A percentile compares a stretch with the other conserved stretches of the same genome.
Conservation (phyloP, 2,329 filamentous ascomycete species). For the Aspergillus bombycis region DNA sequence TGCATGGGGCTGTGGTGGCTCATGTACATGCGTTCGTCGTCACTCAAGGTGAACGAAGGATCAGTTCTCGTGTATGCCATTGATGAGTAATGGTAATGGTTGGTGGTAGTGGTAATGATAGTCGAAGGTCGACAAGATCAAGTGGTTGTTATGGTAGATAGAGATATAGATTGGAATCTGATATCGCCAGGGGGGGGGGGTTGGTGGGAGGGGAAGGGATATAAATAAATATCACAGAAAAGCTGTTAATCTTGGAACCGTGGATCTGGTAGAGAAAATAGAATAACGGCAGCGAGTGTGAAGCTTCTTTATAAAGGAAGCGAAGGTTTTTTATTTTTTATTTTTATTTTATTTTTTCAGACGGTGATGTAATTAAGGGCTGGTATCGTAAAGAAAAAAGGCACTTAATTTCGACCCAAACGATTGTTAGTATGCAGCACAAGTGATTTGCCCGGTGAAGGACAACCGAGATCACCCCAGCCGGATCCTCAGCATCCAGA, state of each 20-base stretch:
- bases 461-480: slow-evolving; percentile 29
- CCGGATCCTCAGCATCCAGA: slow-evolving; percentile 27
- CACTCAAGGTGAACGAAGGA: slow-evolving; percentile 14
- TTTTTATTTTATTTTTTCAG: not conserved
- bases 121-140: not conserved
- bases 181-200: not conserved
- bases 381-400: not conserved
- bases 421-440: not conserved
- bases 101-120: not conserved
- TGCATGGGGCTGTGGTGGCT: slow-evolving; percentile 16
- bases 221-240: slow-evolving; percentile 3
- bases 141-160: not conserved
- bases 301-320: slow-evolving; percentile 17
- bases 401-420: slow-evolving; percentile 1
- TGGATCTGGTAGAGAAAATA: slow-evolving; percentile 16
- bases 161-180: not conserved
- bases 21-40: slow-evolving; percentile 21
- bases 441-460: slow-evolving; percentile 18
- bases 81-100: slow-evolving; percentile 1
- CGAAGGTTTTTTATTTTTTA: not conserved
- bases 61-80: slow-evolving; percentile 18
- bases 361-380: slow-evolving; percentile 18
- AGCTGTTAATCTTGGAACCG: slow-evolving; percentile 15
- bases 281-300: slow-evolving; percentile 3
- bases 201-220: not conserved